Percentiles rank a stretch among this genome's conserved stretches.
phyloP scores from a whole-genome alignment of 129 eudicot species.

The Logfia minima region DNA sequence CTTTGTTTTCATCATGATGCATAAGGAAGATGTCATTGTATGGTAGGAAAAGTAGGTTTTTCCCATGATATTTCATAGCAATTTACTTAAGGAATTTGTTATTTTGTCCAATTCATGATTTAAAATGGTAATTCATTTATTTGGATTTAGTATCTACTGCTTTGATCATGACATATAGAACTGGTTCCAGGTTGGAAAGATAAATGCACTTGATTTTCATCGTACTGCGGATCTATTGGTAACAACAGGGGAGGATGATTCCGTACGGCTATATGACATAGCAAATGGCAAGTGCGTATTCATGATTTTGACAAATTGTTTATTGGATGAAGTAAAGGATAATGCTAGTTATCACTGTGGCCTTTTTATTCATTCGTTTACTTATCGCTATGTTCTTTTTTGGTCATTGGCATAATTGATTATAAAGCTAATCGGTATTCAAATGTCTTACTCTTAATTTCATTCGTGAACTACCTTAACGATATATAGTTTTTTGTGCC shows the following conservation, averaged over 20 bases:
- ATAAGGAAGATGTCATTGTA: neutral
- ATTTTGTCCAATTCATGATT: slow-evolving; percentile 11
- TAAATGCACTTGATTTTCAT: slow-evolving; percentile 85
- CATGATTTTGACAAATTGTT: slow-evolving; percentile 20
- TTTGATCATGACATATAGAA: slow-evolving; percentile 20
- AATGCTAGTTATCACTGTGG: neutral
- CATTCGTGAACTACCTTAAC: neutral
- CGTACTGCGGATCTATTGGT: slow-evolving; percentile 80
- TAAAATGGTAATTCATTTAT: neutral
- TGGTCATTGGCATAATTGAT: neutral
- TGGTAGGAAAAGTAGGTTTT: slow-evolving; percentile 10
- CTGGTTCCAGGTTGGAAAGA: slow-evolving; percentile 69
- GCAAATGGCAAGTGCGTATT: slow-evolving; percentile 79
- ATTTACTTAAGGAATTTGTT: neutral
- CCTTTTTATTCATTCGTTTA: neutral
- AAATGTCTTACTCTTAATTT: neutral
- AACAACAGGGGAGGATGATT: slow-evolving; percentile 89
- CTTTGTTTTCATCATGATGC: neutral
- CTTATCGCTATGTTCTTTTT: neutral
- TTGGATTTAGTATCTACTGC: slow-evolving; percentile 12
- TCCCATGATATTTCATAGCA: slow-evolving; percentile 9
- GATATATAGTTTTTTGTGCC: neutral
- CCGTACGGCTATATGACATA: slow-evolving; percentile 78
- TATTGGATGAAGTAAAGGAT: slow-evolving; percentile 6
- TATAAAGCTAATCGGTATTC: neutral